A percentile compares a stretch with the other conserved stretches of the same genome.
phyloP scores from a whole-genome alignment of 176 grass and related monocot species.

The Aegilops longissima region DNA sequence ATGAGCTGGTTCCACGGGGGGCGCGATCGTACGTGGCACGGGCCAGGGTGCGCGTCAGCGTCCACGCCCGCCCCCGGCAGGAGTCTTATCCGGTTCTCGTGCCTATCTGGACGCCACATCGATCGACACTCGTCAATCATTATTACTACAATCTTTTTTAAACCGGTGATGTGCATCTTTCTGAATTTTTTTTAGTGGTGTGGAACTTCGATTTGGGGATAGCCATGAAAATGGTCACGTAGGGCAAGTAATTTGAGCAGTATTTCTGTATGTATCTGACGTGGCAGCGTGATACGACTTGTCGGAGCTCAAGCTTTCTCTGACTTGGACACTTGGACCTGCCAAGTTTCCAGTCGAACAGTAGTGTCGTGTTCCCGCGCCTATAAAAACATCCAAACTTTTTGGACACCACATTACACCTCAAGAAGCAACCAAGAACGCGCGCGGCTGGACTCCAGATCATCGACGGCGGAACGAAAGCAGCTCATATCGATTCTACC shows the following conservation, averaged over 20 bases:
- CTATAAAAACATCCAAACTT: slow-evolving; percentile 15
- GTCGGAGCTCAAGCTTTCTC: not conserved
- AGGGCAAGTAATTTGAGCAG: too few relatives aligned
- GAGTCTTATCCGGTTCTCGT: too few relatives aligned
- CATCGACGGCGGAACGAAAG: not conserved
- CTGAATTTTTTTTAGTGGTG: too few relatives aligned
- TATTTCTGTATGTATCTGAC: too few relatives aligned
- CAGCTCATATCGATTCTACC: not conserved
- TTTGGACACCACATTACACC: not conserved
- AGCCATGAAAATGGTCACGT: too few relatives aligned
- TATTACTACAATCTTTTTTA: too few relatives aligned
- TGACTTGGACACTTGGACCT: not conserved
- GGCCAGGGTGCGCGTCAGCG: not conserved
- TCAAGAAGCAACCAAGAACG: not conserved
- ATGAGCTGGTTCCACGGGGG: not conserved
- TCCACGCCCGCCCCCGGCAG: not conserved
- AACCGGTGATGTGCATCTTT: too few relatives aligned
- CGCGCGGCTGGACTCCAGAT: not conserved
- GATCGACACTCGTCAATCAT: too few relatives aligned
- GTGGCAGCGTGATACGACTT: too few relatives aligned
- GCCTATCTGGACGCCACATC: slow-evolving; percentile 21
- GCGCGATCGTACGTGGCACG: not conserved
- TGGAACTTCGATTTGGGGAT: too few relatives aligned
- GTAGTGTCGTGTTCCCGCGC: not conserved
- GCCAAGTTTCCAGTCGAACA: not conserved